Conservation (phyloP, 192 early-diverging fungal genomes). For the Coemansia sp. region DNA sequence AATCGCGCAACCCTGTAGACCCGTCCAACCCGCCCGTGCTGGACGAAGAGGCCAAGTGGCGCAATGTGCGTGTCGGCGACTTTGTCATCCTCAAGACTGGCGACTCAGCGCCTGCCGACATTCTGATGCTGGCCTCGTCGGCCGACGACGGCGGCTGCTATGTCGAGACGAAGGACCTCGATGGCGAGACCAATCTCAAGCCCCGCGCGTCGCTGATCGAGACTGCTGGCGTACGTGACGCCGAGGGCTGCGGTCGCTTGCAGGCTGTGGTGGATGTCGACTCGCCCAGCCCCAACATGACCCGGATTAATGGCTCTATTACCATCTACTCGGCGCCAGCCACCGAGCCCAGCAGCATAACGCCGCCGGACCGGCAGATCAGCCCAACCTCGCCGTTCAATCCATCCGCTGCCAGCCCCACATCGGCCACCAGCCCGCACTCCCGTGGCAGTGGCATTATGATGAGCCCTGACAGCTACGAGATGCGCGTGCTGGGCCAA, state of each 20-base stretch:
- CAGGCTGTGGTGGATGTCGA: slow-evolving; percentile 81
- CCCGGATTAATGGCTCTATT: slow-evolving; percentile 73
- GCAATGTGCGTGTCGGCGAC: slow-evolving; percentile 86
- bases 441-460: not conserved
- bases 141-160: slow-evolving; percentile 86
- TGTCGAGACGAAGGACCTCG: slow-evolving; percentile 98
- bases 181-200: slow-evolving; percentile 99
- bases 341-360: slow-evolving; percentile 14
- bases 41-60: slow-evolving; percentile 75
- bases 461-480: slow-evolving; percentile 29
- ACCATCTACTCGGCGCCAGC: slow-evolving; percentile 37
- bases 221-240: slow-evolving; percentile 61
- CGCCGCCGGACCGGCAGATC: slow-evolving; percentile 16
- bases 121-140: slow-evolving; percentile 82
- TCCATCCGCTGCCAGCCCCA: not conserved
- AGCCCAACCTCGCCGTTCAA: slow-evolving; percentile 21
- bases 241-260: slow-evolving; percentile 74
- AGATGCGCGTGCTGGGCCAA: slow-evolving; percentile 38
- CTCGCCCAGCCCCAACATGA: slow-evolving; percentile 82
- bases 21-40: slow-evolving; percentile 16
- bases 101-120: slow-evolving; percentile 89
- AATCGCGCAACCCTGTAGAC: slow-evolving; percentile 29
- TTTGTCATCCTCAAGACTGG: slow-evolving; percentile 81
- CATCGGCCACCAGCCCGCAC: slow-evolving; percentile 3
- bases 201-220: slow-evolving; percentile 68